Conservation (phyloP, 2,329 filamentous ascomycete genomes). For the Hortaea sp. region DNA sequence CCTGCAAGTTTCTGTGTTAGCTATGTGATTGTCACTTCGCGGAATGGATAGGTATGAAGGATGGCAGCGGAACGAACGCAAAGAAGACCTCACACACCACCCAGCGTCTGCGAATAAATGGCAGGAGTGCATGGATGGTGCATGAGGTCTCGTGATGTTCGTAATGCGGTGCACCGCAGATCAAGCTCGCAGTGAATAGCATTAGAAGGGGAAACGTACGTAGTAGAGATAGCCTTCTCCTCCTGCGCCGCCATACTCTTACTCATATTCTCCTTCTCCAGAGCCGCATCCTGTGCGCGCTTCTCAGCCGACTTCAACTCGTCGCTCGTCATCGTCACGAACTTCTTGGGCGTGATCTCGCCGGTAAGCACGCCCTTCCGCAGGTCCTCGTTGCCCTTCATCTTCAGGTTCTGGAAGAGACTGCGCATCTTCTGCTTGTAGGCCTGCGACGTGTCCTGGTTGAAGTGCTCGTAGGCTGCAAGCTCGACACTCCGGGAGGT, state of each 20-base stretch:
- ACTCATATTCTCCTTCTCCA: constrained; percentile 91
- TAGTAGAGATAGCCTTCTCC: constrained; percentile 64
- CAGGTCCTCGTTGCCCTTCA: constrained; percentile 72
- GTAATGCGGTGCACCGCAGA: background rate
- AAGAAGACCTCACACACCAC: constrained; percentile 20
- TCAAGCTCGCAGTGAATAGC: no score
- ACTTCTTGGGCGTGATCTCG: constrained; percentile 59
- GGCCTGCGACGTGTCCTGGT: constrained; percentile 57
- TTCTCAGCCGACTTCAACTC: constrained; percentile 85
- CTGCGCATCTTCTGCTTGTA: constrained; percentile 88
- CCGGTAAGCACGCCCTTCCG: constrained; percentile 65
- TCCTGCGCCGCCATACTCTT: constrained; percentile 89
- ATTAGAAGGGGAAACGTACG: constrained; percentile 14
- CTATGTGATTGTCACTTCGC: constrained; percentile 8
- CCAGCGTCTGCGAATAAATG: background rate
- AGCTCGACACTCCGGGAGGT: constrained; percentile 63
- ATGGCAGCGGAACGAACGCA: constrained; percentile 13
- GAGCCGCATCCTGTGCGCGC: constrained; percentile 61
- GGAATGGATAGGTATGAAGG: background rate
- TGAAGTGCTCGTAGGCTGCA: constrained; percentile 61
- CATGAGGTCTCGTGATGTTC: constrained; percentile 14
- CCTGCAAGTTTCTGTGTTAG: constrained; percentile 41
- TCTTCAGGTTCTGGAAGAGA: constrained; percentile 90
- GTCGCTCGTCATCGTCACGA: constrained; percentile 79
- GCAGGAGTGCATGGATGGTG: constrained; percentile 1